Conservation (phyloP, 805 yeast genomes). For the Metschnikowia kofuensis region DNA sequence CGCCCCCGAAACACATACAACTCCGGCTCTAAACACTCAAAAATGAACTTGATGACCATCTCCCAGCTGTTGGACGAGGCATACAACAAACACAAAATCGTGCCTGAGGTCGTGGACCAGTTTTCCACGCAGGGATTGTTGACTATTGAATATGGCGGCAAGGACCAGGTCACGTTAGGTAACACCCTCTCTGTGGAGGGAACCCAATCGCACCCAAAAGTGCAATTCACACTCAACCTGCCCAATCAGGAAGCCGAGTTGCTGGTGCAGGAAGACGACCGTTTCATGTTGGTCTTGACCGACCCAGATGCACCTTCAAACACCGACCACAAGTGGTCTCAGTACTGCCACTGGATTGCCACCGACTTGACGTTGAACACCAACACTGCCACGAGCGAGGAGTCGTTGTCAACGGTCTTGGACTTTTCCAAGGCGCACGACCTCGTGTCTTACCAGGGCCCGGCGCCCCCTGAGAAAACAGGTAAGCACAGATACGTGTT, state of each 20-base stretch:
- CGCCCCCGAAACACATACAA: neutral
- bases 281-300: conserved; percentile 74
- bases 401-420: conserved; percentile 28
- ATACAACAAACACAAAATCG: conserved; percentile 44
- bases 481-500: conserved; percentile 87
- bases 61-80: conserved; percentile 55
- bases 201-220: conserved; percentile 64
- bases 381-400: conserved; percentile 18
- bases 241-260: conserved; percentile 42
- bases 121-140: conserved; percentile 53
- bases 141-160: conserved; percentile 54
- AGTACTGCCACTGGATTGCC: conserved; percentile 73
- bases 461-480: conserved; percentile 87
- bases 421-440: conserved; percentile 38
- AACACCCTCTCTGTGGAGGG: conserved; percentile 62
- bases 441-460: conserved; percentile 65
- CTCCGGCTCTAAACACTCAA: conserved; percentile 9
- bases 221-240: conserved; percentile 62
- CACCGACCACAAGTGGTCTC: conserved; percentile 83
- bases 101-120: conserved; percentile 52
- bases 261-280: conserved; percentile 43
- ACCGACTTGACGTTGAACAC: conserved; percentile 50
- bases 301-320: conserved; percentile 94
- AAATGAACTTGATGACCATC: conserved; percentile 48
- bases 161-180: conserved; percentile 75